Percentiles rank a stretch among this genome's conserved stretches.
These are phyloP conservation scores for Trypanosoma conorhini DNA, from an alignment of 208 protist genomes.

Conservation along the genomic window DNA sequence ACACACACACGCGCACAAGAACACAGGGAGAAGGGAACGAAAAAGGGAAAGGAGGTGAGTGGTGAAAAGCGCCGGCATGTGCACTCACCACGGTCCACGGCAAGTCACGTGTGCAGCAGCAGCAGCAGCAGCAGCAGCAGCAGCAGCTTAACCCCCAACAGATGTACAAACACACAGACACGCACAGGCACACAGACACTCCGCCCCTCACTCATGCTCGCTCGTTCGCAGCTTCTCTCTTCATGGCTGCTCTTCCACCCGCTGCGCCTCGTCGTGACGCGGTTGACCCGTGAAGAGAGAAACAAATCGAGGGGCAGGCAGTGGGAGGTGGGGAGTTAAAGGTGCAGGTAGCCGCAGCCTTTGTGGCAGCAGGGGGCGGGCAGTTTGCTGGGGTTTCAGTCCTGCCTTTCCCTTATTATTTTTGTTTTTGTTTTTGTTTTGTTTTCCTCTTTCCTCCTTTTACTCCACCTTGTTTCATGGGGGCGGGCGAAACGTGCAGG, in stretches of 20 bases:
- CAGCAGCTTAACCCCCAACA: not conserved
- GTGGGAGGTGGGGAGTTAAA: too few species aligned
- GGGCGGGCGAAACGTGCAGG: constrained; percentile 11
- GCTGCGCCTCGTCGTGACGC: too few species aligned
- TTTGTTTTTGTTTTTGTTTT: not conserved
- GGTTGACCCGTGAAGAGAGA: too few species aligned
- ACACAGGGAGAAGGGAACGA: not conserved
- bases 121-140: not conserved
- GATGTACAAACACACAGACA: too few species aligned
- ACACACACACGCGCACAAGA: too few species aligned
- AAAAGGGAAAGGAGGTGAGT: not conserved
- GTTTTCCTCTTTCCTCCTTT: constrained; percentile 1
- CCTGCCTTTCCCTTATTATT: constrained; percentile 3
- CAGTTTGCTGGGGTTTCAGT: not conserved
- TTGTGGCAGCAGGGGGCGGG: not conserved
- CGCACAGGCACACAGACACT: too few species aligned
- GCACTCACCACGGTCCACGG: not conserved
- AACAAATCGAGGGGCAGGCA: too few species aligned
- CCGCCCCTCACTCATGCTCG: too few species aligned
- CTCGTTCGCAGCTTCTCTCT: too few species aligned
- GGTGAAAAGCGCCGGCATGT: not conserved
- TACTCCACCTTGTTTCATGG: constrained; percentile 2
- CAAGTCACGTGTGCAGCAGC: not conserved
- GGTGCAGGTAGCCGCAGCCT: too few species aligned
- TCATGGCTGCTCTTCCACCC: too few species aligned